Base-by-base conservation (phyloP, 805 yeast genomes). In the Lachancea thermotolerans region DNA sequence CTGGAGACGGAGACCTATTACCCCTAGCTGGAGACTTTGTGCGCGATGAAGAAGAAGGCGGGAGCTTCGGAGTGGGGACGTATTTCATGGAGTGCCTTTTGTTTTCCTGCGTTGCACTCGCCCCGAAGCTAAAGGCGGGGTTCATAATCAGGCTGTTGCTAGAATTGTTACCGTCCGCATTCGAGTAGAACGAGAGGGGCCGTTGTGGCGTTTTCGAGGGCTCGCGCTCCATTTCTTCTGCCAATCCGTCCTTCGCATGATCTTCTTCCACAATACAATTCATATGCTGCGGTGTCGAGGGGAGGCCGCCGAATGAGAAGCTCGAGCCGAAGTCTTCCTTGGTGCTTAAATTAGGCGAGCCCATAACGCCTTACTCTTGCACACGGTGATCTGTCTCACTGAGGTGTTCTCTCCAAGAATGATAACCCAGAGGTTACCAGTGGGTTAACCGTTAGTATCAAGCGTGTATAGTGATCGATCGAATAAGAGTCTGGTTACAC, bases 71-170 rank as follows among this genome's bases (percentile, higher is more conserved):
- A 1, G 55, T 59, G 2, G 67, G 67, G 15, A 60, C 46, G 44
- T 63, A 63, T 47, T 61, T 63, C 35, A 50, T 39, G 10, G 65
- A 58, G 10, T 54, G 57, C 37, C 60, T 54, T 44, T 25, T 42
- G 31, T 33, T 43, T 10, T 40, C 43, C 10, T 30, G 17, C 10
- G 30, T 40, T n/a, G 15, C 14, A 41, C 35, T 39, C 16, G 49
- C 64, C 41, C 68, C 68, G 52, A 64, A 64, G 2, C 61, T 56
- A 41, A 64, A 64, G 1, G 60, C 41, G 2, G 62, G 54, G 32
- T 62, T 64, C 37, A 57, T 55, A 14, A 64, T 57, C 18, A 64
- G 31, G 43, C 64, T 61, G n/a, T 65, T 59, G 39, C 65, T 60
- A 5, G 68, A 64, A 35, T 59, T 56, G 43, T 62, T 64, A 4